phyloP scores from a whole-genome alignment of 1,284 basidiomycete genomes.

The Ganoderma boninense region DNA sequence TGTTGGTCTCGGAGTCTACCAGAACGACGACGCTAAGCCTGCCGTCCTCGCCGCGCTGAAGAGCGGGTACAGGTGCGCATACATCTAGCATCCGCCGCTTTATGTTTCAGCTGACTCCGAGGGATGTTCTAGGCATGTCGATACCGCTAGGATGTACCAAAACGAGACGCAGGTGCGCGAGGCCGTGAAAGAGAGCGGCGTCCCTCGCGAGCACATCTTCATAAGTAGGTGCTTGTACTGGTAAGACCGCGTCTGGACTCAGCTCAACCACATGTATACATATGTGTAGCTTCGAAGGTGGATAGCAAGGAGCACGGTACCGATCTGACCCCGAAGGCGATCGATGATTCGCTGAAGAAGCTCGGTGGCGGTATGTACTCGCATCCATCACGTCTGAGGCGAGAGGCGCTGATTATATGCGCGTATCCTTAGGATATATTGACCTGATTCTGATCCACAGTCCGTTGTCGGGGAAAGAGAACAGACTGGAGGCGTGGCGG shows the following conservation, averaged over 20 bases:
- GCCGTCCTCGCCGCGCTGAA: slow-evolving; percentile 76
- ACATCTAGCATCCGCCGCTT: background rate
- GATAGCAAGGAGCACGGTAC: slow-evolving; percentile 37
- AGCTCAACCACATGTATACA: too few species aligned
- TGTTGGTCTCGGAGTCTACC: slow-evolving; percentile 85
- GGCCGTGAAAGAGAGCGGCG: slow-evolving; percentile 61
- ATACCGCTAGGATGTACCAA: slow-evolving; percentile 76
- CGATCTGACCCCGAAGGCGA: slow-evolving; percentile 32
- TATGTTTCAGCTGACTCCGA: slow-evolving; percentile 38
- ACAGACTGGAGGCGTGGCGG: slow-evolving; percentile 55
- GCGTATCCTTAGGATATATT: slow-evolving; percentile 51
- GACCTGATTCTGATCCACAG: slow-evolving; percentile 70
- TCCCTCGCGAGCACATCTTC: slow-evolving; percentile 66
- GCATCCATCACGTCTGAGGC: background rate
- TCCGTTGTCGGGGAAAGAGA: slow-evolving; percentile 51
- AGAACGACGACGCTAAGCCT: slow-evolving; percentile 65
- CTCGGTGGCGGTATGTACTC: slow-evolving; percentile 29
- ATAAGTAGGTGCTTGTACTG: slow-evolving; percentile 75
- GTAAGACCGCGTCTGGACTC: too few species aligned
- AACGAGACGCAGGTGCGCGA: slow-evolving; percentile 76
- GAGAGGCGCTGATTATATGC: slow-evolving; percentile 20
- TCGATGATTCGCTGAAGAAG: slow-evolving; percentile 35
- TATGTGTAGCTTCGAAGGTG: slow-evolving; percentile 36
- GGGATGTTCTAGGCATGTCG: slow-evolving; percentile 63
- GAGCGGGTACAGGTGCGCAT: slow-evolving; percentile 75